These are phyloP conservation scores for Kwoniella newhampshirensis DNA, from an alignment of 768 basidiomycete species.

Conservation along the genomic window DNA sequence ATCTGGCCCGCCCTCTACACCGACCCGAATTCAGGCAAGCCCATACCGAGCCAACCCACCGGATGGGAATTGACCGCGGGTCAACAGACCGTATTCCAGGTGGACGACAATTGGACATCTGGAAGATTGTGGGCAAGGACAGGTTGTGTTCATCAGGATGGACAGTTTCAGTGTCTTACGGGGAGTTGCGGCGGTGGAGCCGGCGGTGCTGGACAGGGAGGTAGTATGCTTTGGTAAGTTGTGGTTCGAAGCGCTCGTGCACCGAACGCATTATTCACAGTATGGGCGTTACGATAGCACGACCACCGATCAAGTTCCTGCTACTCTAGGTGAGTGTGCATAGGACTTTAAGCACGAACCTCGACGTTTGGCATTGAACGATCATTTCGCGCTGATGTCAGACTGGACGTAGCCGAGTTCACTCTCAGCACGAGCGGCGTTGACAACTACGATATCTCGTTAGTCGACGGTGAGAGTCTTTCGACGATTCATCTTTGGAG, in stretches of 20 bases:
- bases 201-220: slow-evolving; percentile 6
- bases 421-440: slow-evolving; percentile 17
- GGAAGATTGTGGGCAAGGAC: slow-evolving; percentile 36
- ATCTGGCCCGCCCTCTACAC: slow-evolving; percentile 31
- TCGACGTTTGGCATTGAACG: too few relatives aligned
- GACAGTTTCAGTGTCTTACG: slow-evolving; percentile 26
- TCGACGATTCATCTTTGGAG: not conserved
- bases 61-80: slow-evolving; percentile 26
- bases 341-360: too few relatives aligned
- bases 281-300: slow-evolving; percentile 5
- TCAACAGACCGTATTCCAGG: slow-evolving; percentile 8
- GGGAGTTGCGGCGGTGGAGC: slow-evolving; percentile 18
- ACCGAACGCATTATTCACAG: too few relatives aligned
- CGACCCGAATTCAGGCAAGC: not conserved
- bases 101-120: slow-evolving; percentile 24
- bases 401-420: slow-evolving; percentile 33
- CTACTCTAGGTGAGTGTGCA: slow-evolving; percentile 30
- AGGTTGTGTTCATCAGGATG: slow-evolving; percentile 21
- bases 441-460: slow-evolving; percentile 32
- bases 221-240: slow-evolving; percentile 28
- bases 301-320: slow-evolving; percentile 14
- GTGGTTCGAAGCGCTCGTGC: not conserved
- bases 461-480: slow-evolving; percentile 30
- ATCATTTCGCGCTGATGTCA: not conserved
- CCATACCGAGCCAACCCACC: slow-evolving; percentile 22